These are phyloP conservation scores for Ilex asprella DNA, from an alignment of 257 asterid genomes.

Conservation along the genomic window DNA sequence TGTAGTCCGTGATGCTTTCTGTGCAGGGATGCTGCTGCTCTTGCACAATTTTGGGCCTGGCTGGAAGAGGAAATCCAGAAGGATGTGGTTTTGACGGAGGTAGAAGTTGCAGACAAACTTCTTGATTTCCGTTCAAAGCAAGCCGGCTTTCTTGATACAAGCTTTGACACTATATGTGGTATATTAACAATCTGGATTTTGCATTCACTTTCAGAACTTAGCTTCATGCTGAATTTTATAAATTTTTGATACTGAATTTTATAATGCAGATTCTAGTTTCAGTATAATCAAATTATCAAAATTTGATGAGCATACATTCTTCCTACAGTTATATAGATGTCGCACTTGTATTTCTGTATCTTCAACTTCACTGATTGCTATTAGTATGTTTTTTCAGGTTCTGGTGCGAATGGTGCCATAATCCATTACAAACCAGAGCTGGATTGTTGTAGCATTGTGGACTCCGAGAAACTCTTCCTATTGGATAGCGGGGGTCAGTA, in stretches of 20 bases:
- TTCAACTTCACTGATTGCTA: background rate
- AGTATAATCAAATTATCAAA: too few species aligned
- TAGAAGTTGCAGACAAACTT: conserved; percentile 76
- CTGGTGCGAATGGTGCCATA: conserved; percentile 97
- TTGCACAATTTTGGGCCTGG: conserved; percentile 95
- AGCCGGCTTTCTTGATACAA: conserved; percentile 79
- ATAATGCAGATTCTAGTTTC: too few species aligned
- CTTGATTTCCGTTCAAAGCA: conserved; percentile 85
- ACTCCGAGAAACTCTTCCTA: conserved; percentile 71
- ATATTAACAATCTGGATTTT: conserved; percentile 15
- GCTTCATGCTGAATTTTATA: too few species aligned
- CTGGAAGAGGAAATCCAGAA: conserved; percentile 69
- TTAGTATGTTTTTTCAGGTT: conserved; percentile 35
- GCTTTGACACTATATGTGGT: conserved; percentile 99
- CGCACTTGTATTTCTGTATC: background rate
- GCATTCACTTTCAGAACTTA: conserved; percentile 11
- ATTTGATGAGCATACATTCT: background rate
- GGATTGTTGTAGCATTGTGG: conserved; percentile 63
- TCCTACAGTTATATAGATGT: background rate
- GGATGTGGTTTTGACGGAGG: conserved; percentile 60
- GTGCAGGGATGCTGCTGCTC: conserved; percentile 90
- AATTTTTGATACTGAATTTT: too few species aligned
- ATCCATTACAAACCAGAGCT: conserved; percentile 91
- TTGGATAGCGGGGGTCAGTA: conserved; percentile 96
- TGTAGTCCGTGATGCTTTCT: conserved; percentile 1